Evolutionary conservation across 306 rosid species (phyloP).

Genomic region (Malus asiatica): DNA sequence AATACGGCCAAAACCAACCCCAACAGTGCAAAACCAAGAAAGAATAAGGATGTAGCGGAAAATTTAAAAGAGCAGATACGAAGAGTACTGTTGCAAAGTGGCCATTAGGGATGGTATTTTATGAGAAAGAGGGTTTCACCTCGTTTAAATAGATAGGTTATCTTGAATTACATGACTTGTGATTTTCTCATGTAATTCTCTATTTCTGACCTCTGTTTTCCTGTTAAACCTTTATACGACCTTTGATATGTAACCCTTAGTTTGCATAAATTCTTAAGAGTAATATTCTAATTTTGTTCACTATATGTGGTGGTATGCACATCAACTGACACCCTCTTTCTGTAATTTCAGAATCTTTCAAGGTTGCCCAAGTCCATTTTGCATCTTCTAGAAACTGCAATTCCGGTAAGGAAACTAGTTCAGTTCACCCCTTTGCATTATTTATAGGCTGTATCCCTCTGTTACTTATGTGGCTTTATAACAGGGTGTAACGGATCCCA

Average conservation of each 20-base stretch:
- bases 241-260: neutral
- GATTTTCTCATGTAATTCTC: neutral
- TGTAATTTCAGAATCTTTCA: conserved; percentile 62
- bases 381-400: conserved; percentile 71
- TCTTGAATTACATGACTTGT: neutral
- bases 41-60: neutral
- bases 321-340: conserved; percentile 9
- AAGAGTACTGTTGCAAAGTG: neutral
- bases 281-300: neutral
- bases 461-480: conserved; percentile 24
- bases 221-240: neutral
- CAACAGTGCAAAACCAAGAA: neutral
- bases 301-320: neutral
- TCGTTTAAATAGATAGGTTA: neutral
- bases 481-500: conserved; percentile 97
- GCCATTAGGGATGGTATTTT: neutral
- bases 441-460: neutral
- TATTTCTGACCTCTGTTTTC: neutral
- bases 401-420: conserved; percentile 55
- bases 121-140: neutral
- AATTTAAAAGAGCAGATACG: neutral
- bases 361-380: conserved; percentile 72
- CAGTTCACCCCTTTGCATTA: conserved; percentile 3
- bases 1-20: neutral
- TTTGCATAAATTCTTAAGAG: neutral